Evolutionary conservation across 73 alveolate species (phyloP).

Genomic region (Paramecium tetraurelia): DNA sequence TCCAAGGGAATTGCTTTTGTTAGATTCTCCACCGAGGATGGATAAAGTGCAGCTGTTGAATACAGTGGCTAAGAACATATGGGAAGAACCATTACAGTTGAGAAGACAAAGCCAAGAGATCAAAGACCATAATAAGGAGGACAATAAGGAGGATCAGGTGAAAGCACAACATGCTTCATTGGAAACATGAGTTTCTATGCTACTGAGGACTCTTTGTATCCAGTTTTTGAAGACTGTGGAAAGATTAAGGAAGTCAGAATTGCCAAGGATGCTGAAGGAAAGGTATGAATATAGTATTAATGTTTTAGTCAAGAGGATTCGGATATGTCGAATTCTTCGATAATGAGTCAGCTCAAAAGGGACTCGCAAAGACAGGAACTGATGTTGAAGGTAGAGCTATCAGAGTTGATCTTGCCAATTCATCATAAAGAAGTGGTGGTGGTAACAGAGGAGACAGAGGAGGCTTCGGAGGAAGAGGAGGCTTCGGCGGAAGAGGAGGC

Average conservation of each 20-base stretch:
- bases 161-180: constrained; percentile 76
- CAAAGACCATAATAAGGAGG: constrained; percentile 42
- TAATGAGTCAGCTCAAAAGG: constrained; percentile 45
- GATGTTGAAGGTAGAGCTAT: constrained; percentile 61
- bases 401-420: constrained; percentile 54
- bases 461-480: constrained; percentile 38
- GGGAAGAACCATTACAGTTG: constrained; percentile 68
- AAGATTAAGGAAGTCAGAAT: constrained; percentile 83
- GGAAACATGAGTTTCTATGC: constrained; percentile 92
- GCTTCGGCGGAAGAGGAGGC: not conserved
- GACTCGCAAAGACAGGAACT: constrained; percentile 49
- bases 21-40: constrained; percentile 69
- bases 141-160: constrained; percentile 68
- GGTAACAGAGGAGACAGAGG: constrained; percentile 39
- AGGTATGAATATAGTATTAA: constrained; percentile 41
- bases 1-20: constrained; percentile 77
- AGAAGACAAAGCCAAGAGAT: constrained; percentile 49
- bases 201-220: constrained; percentile 76
- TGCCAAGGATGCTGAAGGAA: constrained; percentile 91
- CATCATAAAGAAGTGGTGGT: constrained; percentile 27
- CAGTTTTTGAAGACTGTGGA: constrained; percentile 89
- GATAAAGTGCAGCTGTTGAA: constrained; percentile 57
- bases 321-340: constrained; percentile 63
- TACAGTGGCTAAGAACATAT: constrained; percentile 69
- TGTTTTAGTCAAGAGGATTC: constrained; percentile 58